These are phyloP conservation scores for Xeromyces bisporus DNA, from an alignment of 495 filamentous ascomycete species.

Conservation along the genomic window DNA sequence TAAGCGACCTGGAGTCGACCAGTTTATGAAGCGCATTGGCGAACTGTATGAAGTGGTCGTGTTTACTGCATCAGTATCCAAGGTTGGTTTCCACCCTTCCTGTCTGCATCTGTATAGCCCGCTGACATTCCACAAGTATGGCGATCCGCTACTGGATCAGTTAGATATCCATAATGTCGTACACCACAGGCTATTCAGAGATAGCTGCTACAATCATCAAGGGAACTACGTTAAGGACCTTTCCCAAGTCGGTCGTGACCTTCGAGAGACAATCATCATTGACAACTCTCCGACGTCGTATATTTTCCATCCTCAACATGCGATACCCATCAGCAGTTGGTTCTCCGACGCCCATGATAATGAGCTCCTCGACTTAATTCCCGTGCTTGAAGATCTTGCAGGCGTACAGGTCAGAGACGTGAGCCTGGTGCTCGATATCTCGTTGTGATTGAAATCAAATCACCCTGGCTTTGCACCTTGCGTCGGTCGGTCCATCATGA, in stretches of 20 bases:
- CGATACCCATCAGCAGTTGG: conserved; percentile 99
- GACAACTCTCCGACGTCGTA: conserved; percentile 99
- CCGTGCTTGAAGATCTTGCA: conserved; percentile 94
- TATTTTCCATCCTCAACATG: conserved; percentile 98
- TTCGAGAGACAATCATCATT: conserved; percentile 97
- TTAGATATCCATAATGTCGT: conserved; percentile 94
- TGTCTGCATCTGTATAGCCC: conserved; percentile 1
- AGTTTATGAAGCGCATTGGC: conserved; percentile 97
- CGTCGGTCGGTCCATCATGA: no score
- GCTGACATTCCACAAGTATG: conserved; percentile 45
- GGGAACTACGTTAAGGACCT: conserved; percentile 99
- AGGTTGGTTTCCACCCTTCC: conserved; percentile 41
- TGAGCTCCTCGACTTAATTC: conserved; percentile 93
- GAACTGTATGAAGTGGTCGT: conserved; percentile 98
- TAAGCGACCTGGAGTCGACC: conserved; percentile 90
- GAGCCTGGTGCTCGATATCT: conserved; percentile 92
- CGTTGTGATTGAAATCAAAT: conserved; percentile 60
- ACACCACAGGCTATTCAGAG: conserved; percentile 89
- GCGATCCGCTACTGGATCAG: conserved; percentile 90
- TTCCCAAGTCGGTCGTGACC: conserved; percentile 88
- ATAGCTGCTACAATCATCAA: conserved; percentile 98
- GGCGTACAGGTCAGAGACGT: conserved; percentile 78
- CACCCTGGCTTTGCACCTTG: no score
- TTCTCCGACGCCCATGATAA: conserved; percentile 99
- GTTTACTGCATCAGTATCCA: conserved; percentile 96